phyloP scores from a whole-genome alignment of 2,329 filamentous ascomycete species.

The Fusarium tricinctum region DNA sequence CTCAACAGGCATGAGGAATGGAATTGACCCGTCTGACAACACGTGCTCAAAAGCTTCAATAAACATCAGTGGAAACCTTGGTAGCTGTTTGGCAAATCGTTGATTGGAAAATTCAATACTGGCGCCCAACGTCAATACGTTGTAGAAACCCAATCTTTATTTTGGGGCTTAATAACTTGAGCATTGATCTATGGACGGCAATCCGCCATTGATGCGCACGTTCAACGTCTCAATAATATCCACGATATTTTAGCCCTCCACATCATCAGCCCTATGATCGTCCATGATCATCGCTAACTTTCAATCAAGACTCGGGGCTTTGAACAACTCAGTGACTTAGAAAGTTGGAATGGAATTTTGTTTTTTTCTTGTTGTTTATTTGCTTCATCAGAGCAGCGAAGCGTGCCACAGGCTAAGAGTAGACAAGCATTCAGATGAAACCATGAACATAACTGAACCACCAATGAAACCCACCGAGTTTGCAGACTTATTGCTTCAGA shows the following conservation, averaged over 20 bases:
- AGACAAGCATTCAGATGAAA: not conserved
- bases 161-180: not conserved
- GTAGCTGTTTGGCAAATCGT: not conserved
- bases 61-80: not conserved
- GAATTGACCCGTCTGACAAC: not conserved
- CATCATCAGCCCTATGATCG: constrained; percentile 4
- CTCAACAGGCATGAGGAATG: not conserved
- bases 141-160: not conserved
- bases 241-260: not conserved
- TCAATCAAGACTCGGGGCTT: not conserved
- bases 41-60: not conserved
- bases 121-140: not conserved
- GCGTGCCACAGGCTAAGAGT: not conserved
- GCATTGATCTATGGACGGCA: not conserved
- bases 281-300: constrained; percentile 7
- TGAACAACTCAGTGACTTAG: not conserved
- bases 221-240: not conserved
- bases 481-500: not conserved
- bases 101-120: not conserved
- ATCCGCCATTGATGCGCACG: not conserved
- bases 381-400: too few species aligned
- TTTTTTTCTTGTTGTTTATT: not conserved
- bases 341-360: not conserved
- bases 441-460: not conserved
- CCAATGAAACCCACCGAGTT: not conserved